Evolutionary conservation across 2,329 filamentous ascomycete species (phyloP), one percentile per base, ranked within the genome.

Genomic region (Teratosphaeria destructans): DNA sequence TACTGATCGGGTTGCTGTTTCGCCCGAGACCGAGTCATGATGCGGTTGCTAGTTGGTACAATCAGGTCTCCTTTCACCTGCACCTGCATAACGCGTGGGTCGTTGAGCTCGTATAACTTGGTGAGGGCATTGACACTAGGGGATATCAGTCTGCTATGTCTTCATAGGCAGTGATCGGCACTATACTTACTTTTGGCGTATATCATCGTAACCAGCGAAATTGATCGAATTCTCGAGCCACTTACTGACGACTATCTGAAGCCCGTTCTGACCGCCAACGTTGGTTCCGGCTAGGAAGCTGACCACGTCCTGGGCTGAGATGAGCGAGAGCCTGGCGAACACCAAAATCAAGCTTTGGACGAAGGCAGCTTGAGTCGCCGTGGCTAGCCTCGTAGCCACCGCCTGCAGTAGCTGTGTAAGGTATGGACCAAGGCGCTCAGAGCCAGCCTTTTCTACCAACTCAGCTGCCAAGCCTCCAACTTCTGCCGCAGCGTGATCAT

Each of bases 191-290:
- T 97, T 99, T 74, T 96, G 90, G 66, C 92, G 85, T 67, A 97
- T 97, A 74, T 96, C 93, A 68, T 97, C 92, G 68, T 96, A 99
- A 12, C 94, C 94, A n/a, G 91, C 91, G 75, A 99, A 99, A 74
- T 88, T 95, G 74, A 95, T 84, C 3, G 91, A 96, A 74, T 97
- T 96, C 77, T 97, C 94, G 0, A 99, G 80, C 94, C 94, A 99
- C 76, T 97, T 96, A 75, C 86, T 82, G 65, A 97, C 78, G 3
- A 99, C 94, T 27, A 96, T 86, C 64, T 92, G 85, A 7, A 99
- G 78, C n/a, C 92, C 94, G 68, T 82, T 95, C 70, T 88, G 81
- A 19, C 86, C 86, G 55, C 85, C 84, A 64, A 97, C 88, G 66
- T 90, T 83, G 63, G 96, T 87, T 69, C 90, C 86, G 62, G 87